Evolutionary conservation across 805 yeast species (phyloP), one percentile per base, ranked within the genome.

Genomic region (Starmerella gropengiesseri): DNA sequence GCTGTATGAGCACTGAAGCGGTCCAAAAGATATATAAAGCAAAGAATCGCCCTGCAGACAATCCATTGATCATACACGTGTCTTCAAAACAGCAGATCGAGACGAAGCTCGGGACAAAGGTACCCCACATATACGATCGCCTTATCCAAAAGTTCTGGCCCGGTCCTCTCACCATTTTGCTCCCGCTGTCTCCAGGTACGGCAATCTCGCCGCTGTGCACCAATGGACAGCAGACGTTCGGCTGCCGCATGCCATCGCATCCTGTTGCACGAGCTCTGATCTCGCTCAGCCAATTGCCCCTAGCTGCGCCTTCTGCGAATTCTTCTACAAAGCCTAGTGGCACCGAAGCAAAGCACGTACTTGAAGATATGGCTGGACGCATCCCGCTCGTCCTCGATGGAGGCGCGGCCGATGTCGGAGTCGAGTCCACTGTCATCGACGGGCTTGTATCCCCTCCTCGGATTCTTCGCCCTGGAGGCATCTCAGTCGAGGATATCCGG

Each of bases 241-340:
- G 96, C 0, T 93, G 86, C 1, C 70, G 98, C 46, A 70, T 91
- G 59, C 98, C 98, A 2, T 64, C 72, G 4, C 81, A 89, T 60
- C 84, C 89, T 1, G 73, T 91, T 1, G 97, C 97, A 0, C 67
- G 98, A 47, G 94, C 97, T 0, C 65, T 91, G 35, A 86, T 91
- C 41, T 81, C 84, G 2, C 55, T 82, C 11, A 75, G 93, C 41
- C 91, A 86, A 51, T 73, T 81, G 2, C 97, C 98, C 1, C 62
- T 91, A 28, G 98, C 98, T 1, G 98, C 98, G 0, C 98, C 98
- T 0, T 84, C 95, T 1, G 98, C 98, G 2, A 91, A 91, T 61
- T 89, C 95, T 1, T 85, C 95, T 1, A 91, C 98, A 0, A 67
- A 85, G 39, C 98, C 98, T 1, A 81, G 94, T 16, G 95, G 97